A percentile compares a stretch with the other conserved stretches of the same genome.
Conservation (phyloP, 2,329 filamentous ascomycete species). For the Claviceps capensis region DNA sequence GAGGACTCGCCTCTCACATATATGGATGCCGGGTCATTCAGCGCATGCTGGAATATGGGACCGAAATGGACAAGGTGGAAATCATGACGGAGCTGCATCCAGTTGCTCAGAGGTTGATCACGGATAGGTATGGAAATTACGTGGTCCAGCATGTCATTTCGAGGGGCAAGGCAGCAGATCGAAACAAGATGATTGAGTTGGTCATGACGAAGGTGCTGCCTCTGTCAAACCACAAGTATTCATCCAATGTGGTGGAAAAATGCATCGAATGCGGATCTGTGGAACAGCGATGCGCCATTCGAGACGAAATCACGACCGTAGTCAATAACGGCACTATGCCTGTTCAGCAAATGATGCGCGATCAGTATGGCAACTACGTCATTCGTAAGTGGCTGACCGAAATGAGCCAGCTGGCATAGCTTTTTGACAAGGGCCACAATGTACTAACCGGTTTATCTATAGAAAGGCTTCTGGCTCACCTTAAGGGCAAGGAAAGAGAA, state of each 20-base stretch:
- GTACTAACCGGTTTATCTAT: constrained; percentile 14
- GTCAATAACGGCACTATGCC: constrained; percentile 53
- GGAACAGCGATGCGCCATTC: constrained; percentile 56
- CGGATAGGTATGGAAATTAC: constrained; percentile 90
- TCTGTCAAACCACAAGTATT: constrained; percentile 89
- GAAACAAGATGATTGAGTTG: constrained; percentile 55
- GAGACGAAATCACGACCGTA: constrained; percentile 44
- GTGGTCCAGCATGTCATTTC: constrained; percentile 86
- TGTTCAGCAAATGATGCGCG: constrained; percentile 69
- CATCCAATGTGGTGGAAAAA: constrained; percentile 94
- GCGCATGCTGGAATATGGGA: constrained; percentile 73
- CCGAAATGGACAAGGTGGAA: constrained; percentile 52
- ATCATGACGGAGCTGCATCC: constrained; percentile 70
- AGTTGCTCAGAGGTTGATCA: constrained; percentile 58
- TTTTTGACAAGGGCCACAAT: too few relatives aligned
- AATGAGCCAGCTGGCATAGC: too few relatives aligned
- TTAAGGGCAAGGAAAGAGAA: constrained; percentile 46
- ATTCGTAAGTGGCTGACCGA: constrained; percentile 53
- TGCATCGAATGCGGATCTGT: constrained; percentile 62
- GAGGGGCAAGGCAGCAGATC: constrained; percentile 60
- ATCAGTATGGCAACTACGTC: constrained; percentile 92
- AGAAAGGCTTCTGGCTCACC: constrained; percentile 66
- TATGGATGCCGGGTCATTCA: constrained; percentile 93
- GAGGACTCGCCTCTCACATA: constrained; percentile 58
- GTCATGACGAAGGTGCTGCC: constrained; percentile 58